phyloP scores from a whole-genome alignment of 768 basidiomycete species.

The Clitopilus hobsonii region DNA sequence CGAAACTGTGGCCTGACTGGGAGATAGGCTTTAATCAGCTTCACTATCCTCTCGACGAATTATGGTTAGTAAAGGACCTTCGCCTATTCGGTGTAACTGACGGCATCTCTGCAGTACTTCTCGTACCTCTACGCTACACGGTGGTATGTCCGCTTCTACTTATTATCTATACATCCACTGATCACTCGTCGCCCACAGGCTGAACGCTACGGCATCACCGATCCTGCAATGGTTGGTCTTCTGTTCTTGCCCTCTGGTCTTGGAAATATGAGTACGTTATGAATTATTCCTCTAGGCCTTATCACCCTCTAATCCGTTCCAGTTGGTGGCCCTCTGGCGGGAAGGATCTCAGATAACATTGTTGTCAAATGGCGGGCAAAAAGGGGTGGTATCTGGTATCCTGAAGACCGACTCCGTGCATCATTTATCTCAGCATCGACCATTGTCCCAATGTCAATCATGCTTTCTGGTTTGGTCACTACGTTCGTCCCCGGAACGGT shows the following conservation, averaged over 20 bases:
- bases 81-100: neutral
- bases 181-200: constrained; percentile 34
- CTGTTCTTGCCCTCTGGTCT: constrained; percentile 58
- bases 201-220: constrained; percentile 46
- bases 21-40: constrained; percentile 43
- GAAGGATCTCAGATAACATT: constrained; percentile 51
- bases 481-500: constrained; percentile 41
- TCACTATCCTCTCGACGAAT: constrained; percentile 30
- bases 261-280: constrained; percentile 57
- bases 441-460: constrained; percentile 49
- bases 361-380: constrained; percentile 39
- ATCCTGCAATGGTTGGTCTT: constrained; percentile 52
- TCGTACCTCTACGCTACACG: constrained; percentile 63
- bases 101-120: constrained; percentile 17
- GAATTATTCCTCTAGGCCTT: too few species aligned
- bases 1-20: constrained; percentile 30
- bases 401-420: constrained; percentile 64
- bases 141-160: constrained; percentile 44
- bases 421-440: constrained; percentile 38
- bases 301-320: too few species aligned
- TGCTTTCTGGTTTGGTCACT: constrained; percentile 45
- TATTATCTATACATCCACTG: neutral
- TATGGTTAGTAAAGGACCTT: constrained; percentile 23
- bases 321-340: constrained; percentile 61
- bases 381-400: constrained; percentile 56